Percentiles rank a stretch among this genome's conserved stretches.
These are phyloP conservation scores for Chrysoporthe cubensis DNA, from an alignment of 2,329 filamentous ascomycete species.

Conservation along the genomic window DNA sequence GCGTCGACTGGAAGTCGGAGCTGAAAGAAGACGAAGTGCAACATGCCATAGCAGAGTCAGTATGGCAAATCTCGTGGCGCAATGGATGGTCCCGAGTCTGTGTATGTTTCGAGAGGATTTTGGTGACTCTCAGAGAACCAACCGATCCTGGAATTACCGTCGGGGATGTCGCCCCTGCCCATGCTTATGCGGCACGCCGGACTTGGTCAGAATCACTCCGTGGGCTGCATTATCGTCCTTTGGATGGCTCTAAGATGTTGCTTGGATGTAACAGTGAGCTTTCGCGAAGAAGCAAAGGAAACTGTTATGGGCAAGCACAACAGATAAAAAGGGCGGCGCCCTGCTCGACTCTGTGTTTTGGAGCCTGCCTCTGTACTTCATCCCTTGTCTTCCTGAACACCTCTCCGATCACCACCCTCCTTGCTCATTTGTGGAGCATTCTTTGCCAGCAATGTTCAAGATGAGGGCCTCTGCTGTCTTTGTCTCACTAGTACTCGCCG, in stretches of 20 bases:
- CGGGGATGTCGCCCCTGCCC: neutral
- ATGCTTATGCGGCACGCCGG: neutral
- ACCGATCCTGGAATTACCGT: neutral
- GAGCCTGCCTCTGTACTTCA: neutral
- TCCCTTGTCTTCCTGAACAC: neutral
- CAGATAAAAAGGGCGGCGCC: neutral
- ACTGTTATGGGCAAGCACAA: neutral
- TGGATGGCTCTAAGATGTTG: neutral
- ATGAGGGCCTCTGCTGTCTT: neutral
- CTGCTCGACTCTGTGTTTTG: neutral
- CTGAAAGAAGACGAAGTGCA: neutral
- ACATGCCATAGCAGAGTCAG: neutral
- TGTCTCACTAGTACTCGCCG: neutral
- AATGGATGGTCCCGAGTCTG: neutral
- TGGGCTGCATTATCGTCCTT: neutral
- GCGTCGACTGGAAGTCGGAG: neutral
- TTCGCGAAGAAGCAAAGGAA: neutral
- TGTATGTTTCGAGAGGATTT: neutral
- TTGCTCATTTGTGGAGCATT: neutral
- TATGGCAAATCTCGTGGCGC: neutral
- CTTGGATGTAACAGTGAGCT: neutral
- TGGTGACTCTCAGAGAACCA: neutral
- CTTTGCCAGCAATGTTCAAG: neutral
- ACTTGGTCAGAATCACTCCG: neutral
- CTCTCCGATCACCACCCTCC: neutral